Conservation (phyloP, 257 asterid genomes). For the Fraxinus americana region DNA sequence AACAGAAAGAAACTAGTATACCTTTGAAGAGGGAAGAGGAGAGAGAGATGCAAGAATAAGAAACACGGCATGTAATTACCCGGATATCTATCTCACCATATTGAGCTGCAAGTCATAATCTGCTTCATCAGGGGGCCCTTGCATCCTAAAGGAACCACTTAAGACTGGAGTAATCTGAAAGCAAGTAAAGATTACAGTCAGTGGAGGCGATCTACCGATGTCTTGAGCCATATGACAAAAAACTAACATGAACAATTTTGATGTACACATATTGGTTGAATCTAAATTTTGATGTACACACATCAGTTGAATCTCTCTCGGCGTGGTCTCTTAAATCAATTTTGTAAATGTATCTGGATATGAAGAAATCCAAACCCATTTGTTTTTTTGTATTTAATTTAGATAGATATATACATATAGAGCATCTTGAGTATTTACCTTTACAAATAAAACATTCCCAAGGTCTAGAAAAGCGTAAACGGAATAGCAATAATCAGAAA, state of each 20-base stretch:
- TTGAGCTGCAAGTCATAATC: conserved; percentile 44
- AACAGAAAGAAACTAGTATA: conserved; percentile 13
- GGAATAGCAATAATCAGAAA: background rate
- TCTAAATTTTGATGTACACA: conserved; percentile 16
- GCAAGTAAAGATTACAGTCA: conserved; percentile 26
- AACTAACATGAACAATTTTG: conserved; percentile 9
- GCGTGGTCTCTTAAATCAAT: conserved; percentile 4
- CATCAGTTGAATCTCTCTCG: conserved; percentile 16
- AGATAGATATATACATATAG: background rate
- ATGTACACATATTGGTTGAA: conserved; percentile 18
- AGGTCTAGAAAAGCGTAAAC: background rate
- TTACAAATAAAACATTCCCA: background rate
- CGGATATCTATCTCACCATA: conserved; percentile 66
- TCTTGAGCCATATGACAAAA: background rate
- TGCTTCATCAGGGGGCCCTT: conserved; percentile 53
- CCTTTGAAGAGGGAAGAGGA: background rate
- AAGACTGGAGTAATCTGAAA: conserved; percentile 55
- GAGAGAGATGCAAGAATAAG: conserved; percentile 17
- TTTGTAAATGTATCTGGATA: background rate
- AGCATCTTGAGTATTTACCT: background rate
- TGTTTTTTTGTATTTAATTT: background rate
- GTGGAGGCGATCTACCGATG: background rate
- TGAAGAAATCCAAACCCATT: background rate
- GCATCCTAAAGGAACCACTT: conserved; percentile 58
- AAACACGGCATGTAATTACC: conserved; percentile 46